Conservation (phyloP, 352 stramenopile genomes). For the Pythium phragmiticola region DNA sequence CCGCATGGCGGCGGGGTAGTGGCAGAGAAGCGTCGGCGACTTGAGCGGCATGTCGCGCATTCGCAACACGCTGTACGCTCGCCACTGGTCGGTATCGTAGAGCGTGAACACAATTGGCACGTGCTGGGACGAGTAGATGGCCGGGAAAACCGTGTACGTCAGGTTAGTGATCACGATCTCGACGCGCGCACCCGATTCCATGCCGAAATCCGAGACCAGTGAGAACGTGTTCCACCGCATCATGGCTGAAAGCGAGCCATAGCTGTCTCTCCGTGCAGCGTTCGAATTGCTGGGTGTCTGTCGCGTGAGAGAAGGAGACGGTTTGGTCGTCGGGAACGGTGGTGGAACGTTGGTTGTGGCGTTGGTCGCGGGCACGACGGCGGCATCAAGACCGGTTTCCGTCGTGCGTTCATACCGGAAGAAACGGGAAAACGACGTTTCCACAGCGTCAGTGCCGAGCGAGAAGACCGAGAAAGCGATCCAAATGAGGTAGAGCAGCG, state of each 20-base stretch:
- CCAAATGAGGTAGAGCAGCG: not conserved
- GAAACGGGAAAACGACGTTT: slow-evolving; percentile 20
- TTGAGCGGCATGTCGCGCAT: slow-evolving; percentile 60
- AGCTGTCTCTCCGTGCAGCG: slow-evolving; percentile 1
- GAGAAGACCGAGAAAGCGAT: not conserved
- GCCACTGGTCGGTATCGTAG: slow-evolving; percentile 65
- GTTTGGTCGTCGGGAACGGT: not conserved
- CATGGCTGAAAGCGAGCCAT: slow-evolving; percentile 20
- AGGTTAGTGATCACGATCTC: slow-evolving; percentile 41
- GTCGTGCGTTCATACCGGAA: slow-evolving; percentile 23
- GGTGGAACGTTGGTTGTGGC: slow-evolving; percentile 1
- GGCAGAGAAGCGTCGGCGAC: slow-evolving; percentile 50
- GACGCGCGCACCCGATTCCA: slow-evolving; percentile 49
- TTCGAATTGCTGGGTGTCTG: not conserved
- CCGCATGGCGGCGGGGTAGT: slow-evolving; percentile 54
- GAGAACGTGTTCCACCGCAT: slow-evolving; percentile 66
- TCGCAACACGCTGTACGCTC: slow-evolving; percentile 53
- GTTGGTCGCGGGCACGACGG: not conserved
- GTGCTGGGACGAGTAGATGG: slow-evolving; percentile 11
- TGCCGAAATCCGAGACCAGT: slow-evolving; percentile 52
- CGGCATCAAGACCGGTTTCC: slow-evolving; percentile 5
- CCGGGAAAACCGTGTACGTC: slow-evolving; percentile 21
- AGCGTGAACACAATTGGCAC: slow-evolving; percentile 57
- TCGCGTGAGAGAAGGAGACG: not conserved
- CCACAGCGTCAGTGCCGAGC: slow-evolving; percentile 4